Evolutionary conservation across 441 rosid genomes (phyloP), one percentile per base, ranked within the genome.

Genomic region (Kokia cookei): DNA sequence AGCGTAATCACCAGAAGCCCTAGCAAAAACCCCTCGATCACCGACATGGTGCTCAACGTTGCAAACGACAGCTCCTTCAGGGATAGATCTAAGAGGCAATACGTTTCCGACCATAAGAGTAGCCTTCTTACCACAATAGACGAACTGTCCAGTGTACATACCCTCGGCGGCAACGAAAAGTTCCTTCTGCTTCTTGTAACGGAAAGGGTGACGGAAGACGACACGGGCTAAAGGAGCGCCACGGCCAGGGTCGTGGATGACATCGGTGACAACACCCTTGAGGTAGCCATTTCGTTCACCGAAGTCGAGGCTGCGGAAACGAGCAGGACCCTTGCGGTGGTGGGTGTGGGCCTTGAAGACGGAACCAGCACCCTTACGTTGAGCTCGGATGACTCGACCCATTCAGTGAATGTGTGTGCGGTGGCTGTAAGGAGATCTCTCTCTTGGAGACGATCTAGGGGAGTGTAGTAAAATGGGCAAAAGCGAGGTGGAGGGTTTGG

Each of bases 261-360:
- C 77, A 48, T 91, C 96, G 27, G 90, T 76, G 59, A 91, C 74
- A 0, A 91, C 88, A 8, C 96, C 96, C 77, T 84, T 91, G 5
- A 91, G 86, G 78, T 91, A 91, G 1, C 96, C 96, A 66, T 91
- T 85, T 35, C 93, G 86, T 81, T 89, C 93, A 19, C 96, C 92
- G 59, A 81, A 87, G 50, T 89, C 96, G 47, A 91, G 91, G 72
- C 89, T 81, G 19, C 93, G 92, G 84, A 91, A 91, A n/a, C 90
- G 83, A 15, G 96, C 96, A 1, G 96, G 89, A 1, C 93, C 96
- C 78, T 91, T 91, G 40, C 93, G 93, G 86, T 88, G 93, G 85
- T 89, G 96, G 67, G 96, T 91, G 79, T 91, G 93, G 48, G 96
- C 86, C 81, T 86, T 91, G 87, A 91, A 91, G 73, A 91, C 92